Evolutionary conservation across 78 protist species (phyloP).

Genomic region (Fonticula alba): DNA sequence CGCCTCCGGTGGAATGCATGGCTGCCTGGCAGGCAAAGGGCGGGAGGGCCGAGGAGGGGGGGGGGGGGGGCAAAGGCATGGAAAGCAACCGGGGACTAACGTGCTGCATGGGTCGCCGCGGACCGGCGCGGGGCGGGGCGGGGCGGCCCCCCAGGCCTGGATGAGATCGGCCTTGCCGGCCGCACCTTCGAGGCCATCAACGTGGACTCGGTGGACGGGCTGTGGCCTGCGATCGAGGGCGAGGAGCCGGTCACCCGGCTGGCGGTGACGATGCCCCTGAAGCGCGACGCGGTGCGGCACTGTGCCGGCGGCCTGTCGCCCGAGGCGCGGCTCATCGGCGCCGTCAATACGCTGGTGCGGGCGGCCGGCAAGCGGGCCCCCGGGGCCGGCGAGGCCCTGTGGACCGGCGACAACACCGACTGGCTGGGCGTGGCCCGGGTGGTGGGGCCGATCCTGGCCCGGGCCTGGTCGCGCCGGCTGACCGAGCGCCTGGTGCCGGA

Average conservation of each 20-base stretch:
- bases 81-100: neutral
- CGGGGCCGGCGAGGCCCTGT: neutral
- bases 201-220: too few relatives aligned
- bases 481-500: neutral
- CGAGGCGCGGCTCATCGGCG: slow-evolving; percentile 37
- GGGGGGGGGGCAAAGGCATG: neutral
- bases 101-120: neutral
- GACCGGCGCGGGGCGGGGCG: too few relatives aligned
- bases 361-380: neutral
- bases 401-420: slow-evolving; percentile 41
- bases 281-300: slow-evolving; percentile 10
- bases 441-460: too few relatives aligned
- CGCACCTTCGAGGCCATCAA: neutral
- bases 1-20: neutral
- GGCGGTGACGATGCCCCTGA: slow-evolving; percentile 53
- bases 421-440: slow-evolving; percentile 41
- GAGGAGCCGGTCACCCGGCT: too few relatives aligned
- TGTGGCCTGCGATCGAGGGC: too few relatives aligned
- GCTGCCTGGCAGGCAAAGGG: neutral
- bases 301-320: slow-evolving; percentile 1
- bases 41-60: too few relatives aligned
- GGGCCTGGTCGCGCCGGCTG: too few relatives aligned
- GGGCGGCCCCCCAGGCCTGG: neutral
- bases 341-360: slow-evolving; percentile 44
- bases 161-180: neutral